Conservation (phyloP, 352 stramenopile genomes). For the Globisporangium okanoganense region DNA sequence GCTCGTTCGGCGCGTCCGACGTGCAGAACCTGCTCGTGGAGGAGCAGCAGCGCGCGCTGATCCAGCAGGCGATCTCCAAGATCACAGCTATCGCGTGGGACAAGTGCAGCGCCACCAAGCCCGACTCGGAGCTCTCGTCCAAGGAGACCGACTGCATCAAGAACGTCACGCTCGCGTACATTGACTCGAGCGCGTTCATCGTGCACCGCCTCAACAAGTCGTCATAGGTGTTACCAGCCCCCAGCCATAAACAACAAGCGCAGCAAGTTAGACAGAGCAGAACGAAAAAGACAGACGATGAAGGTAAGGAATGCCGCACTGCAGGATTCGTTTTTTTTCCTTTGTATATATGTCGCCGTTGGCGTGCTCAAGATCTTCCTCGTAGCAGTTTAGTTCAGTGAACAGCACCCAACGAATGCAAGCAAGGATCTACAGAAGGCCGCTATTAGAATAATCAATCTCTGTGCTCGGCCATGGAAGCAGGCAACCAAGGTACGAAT, state of each 20-base stretch:
- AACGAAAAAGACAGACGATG: slow-evolving; percentile 34
- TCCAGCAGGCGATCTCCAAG: slow-evolving; percentile 87
- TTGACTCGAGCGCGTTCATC: slow-evolving; percentile 86
- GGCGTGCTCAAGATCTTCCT: not conserved
- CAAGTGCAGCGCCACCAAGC: slow-evolving; percentile 85
- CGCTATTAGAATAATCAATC: too few relatives aligned
- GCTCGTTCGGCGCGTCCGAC: slow-evolving; percentile 43
- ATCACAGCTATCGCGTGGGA: slow-evolving; percentile 88
- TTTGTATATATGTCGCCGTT: not conserved
- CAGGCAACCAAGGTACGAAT: too few relatives aligned
- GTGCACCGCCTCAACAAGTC: slow-evolving; percentile 82
- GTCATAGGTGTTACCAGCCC: slow-evolving; percentile 25
- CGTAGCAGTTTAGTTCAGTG: too few relatives aligned
- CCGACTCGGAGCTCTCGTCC: slow-evolving; percentile 76
- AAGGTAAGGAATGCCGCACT: slow-evolving; percentile 9
- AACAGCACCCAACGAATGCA: too few relatives aligned
- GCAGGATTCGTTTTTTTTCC: not conserved
- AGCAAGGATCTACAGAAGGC: too few relatives aligned
- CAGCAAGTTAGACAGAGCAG: slow-evolving; percentile 15
- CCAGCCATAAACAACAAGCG: slow-evolving; percentile 11
- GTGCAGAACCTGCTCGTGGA: slow-evolving; percentile 83
- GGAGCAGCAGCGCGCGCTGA: slow-evolving; percentile 84
- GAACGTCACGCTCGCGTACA: slow-evolving; percentile 84
- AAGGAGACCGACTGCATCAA: slow-evolving; percentile 84
- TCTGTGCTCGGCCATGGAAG: too few relatives aligned